These are phyloP conservation scores for Pseudozyma thailandica DNA, from an alignment of 1,284 basidiomycete genomes.

Conservation along the genomic window DNA sequence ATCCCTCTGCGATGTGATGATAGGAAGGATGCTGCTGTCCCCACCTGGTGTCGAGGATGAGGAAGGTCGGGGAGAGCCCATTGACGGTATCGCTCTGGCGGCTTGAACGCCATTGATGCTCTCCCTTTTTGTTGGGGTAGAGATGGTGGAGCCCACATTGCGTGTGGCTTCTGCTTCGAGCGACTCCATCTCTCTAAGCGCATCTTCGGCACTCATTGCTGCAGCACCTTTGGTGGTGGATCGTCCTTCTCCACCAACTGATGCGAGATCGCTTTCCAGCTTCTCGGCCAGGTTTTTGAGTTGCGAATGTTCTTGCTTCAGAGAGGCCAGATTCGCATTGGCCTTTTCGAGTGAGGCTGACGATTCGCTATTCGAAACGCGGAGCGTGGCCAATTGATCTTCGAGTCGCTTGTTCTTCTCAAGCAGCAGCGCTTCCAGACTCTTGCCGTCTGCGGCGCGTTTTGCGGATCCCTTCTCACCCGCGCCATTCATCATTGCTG, in stretches of 20 bases:
- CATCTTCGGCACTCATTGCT: constrained; percentile 34
- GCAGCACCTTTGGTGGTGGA: constrained; percentile 10
- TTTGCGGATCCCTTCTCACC: constrained; percentile 5
- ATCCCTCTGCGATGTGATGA: constrained; percentile 95
- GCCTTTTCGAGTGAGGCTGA: constrained; percentile 54
- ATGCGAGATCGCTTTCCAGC: constrained; percentile 86
- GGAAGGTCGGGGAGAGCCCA: constrained; percentile 11
- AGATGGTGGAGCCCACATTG: too few relatives aligned
- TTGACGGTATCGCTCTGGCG: constrained; percentile 7
- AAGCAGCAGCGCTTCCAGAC: constrained; percentile 88
- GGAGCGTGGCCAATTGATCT: constrained; percentile 89
- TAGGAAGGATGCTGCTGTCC: constrained; percentile 69
- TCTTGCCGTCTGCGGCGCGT: constrained; percentile 72
- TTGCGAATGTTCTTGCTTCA: constrained; percentile 78
- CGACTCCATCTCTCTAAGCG: constrained; percentile 38
- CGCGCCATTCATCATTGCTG: background rate
- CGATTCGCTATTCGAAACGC: constrained; percentile 74
- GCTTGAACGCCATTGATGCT: constrained; percentile 1
- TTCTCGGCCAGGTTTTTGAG: constrained; percentile 84
- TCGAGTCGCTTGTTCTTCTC: constrained; percentile 93
- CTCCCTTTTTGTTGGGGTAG: constrained; percentile 4
- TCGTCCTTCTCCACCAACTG: constrained; percentile 16
- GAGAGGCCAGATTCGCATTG: constrained; percentile 74
- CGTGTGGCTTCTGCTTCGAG: constrained; percentile 40
- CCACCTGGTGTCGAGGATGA: constrained; percentile 1